A percentile compares a stretch with the other conserved stretches of the same genome.
Conservation (phyloP, 2,329 filamentous ascomycete species). For the Ceratocystis destructans region DNA sequence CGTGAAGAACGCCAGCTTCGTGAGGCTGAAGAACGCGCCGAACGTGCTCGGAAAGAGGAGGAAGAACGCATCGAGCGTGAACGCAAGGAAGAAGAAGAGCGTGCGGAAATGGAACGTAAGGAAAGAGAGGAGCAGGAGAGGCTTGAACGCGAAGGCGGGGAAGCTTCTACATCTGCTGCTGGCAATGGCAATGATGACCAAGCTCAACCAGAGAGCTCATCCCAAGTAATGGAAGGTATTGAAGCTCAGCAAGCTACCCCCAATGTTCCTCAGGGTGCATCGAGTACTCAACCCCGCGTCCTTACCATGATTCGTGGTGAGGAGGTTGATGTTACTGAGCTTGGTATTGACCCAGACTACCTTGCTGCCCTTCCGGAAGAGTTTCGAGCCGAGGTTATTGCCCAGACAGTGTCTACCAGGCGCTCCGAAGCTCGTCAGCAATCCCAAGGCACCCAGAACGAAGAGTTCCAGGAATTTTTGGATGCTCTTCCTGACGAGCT, state of each 20-base stretch:
- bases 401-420: conserved; percentile 72
- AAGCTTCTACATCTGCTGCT: conserved; percentile 33
- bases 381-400: conserved; percentile 87
- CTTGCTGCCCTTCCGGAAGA: conserved; percentile 96
- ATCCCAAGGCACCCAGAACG: conserved; percentile 58
- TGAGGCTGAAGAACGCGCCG: conserved; percentile 54
- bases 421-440: conserved; percentile 61
- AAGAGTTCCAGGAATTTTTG: conserved; percentile 86
- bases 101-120: conserved; percentile 49
- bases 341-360: conserved; percentile 90
- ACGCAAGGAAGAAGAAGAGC: conserved; percentile 34
- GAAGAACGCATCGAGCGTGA: conserved; percentile 6
- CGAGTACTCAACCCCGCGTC: conserved; percentile 36
- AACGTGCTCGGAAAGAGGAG: conserved; percentile 52
- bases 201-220: neutral
- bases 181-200: neutral
- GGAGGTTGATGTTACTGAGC: conserved; percentile 80
- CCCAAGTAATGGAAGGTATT: conserved; percentile 57
- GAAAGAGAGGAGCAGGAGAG: conserved; percentile 33
- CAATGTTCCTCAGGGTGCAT: conserved; percentile 23
- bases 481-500: conserved; percentile 85
- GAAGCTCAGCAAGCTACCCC: conserved; percentile 37
- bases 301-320: conserved; percentile 75
- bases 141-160: conserved; percentile 20
- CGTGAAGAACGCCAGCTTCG: conserved; percentile 55